A percentile compares a stretch with the other conserved stretches of the same genome.
These are phyloP conservation scores for Hura crepitans DNA, from an alignment of 441 rosid species.

Conservation along the genomic window DNA sequence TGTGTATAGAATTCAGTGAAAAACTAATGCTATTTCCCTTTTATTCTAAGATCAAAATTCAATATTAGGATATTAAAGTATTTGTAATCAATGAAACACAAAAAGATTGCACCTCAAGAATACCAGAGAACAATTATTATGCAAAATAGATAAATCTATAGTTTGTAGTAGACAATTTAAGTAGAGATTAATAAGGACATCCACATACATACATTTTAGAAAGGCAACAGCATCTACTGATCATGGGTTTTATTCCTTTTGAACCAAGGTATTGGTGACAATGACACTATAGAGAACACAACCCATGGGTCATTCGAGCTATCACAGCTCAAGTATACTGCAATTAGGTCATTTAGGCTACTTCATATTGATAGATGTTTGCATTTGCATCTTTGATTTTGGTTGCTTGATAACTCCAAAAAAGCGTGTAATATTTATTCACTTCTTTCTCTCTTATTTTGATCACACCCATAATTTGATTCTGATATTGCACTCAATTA, in stretches of 20 bases:
- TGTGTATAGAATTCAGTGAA: too few species aligned
- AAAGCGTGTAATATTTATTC: constrained; percentile 46
- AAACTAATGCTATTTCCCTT: too few species aligned
- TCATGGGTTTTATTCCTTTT: constrained; percentile 63
- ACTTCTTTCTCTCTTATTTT: constrained; percentile 46
- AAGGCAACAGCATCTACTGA: constrained; percentile 64
- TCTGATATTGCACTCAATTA: constrained; percentile 36
- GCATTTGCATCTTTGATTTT: constrained; percentile 38
- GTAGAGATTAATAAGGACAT: constrained; percentile 51
- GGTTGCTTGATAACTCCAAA: constrained; percentile 26
- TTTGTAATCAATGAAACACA: constrained; percentile 22
- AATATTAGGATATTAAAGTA: constrained; percentile 25
- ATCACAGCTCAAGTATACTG: constrained; percentile 52
- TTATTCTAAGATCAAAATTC: too few species aligned
- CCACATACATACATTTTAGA: constrained; percentile 55
- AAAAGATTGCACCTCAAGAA: constrained; percentile 29
- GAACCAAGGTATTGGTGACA: constrained; percentile 38
- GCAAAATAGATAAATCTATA: constrained; percentile 24
- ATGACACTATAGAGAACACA: constrained; percentile 32
- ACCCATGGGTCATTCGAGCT: constrained; percentile 58
- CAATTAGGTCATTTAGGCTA: constrained; percentile 63
- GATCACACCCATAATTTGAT: constrained; percentile 42
- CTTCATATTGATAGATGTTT: constrained; percentile 42
- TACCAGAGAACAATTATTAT: constrained; percentile 19
- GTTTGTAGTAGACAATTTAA: constrained; percentile 25